phyloP scores from a whole-genome alignment of 768 basidiomycete genomes.

The Tephrocybe sp. region DNA sequence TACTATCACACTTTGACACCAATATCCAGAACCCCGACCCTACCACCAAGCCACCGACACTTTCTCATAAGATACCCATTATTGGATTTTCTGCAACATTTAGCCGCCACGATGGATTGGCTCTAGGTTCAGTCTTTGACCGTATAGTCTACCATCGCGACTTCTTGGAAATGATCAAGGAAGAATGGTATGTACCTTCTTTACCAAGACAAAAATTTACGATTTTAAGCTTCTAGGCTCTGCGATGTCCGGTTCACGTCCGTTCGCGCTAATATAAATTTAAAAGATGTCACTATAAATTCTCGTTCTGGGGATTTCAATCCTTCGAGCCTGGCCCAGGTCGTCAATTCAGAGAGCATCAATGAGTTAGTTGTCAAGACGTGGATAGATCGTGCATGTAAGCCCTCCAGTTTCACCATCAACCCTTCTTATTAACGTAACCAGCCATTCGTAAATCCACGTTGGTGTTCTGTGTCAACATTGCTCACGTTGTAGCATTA shows the following conservation, averaged over 20 bases:
- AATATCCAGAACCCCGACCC: slow-evolving; percentile 56
- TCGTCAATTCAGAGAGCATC: slow-evolving; percentile 76
- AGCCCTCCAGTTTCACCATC: slow-evolving; percentile 18
- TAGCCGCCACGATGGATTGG: slow-evolving; percentile 85
- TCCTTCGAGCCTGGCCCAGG: slow-evolving; percentile 70
- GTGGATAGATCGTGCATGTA: slow-evolving; percentile 86
- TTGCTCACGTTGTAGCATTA: slow-evolving; percentile 75
- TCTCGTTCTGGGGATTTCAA: slow-evolving; percentile 77
- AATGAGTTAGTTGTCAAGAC: slow-evolving; percentile 77
- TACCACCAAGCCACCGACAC: slow-evolving; percentile 31
- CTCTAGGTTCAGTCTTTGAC: slow-evolving; percentile 86
- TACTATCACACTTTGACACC: slow-evolving; percentile 81
- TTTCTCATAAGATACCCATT: slow-evolving; percentile 64
- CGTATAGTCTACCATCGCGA: slow-evolving; percentile 90
- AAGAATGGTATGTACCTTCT: slow-evolving; percentile 62
- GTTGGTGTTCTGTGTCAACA: slow-evolving; percentile 86
- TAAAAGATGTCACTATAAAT: slow-evolving; percentile 66
- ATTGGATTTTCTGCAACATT: slow-evolving; percentile 97
- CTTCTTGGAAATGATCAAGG: slow-evolving; percentile 89
- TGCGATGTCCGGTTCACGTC: slow-evolving; percentile 84
- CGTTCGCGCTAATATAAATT: slow-evolving; percentile 70
- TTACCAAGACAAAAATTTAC: slow-evolving; percentile 17
- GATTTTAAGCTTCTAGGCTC: slow-evolving; percentile 47
- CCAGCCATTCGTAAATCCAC: slow-evolving; percentile 75
- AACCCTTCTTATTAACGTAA: slow-evolving; percentile 3